Evolutionary conservation across 163 green algal genomes (phyloP).

Genomic region (Chlamydomonas reinhardtii): DNA sequence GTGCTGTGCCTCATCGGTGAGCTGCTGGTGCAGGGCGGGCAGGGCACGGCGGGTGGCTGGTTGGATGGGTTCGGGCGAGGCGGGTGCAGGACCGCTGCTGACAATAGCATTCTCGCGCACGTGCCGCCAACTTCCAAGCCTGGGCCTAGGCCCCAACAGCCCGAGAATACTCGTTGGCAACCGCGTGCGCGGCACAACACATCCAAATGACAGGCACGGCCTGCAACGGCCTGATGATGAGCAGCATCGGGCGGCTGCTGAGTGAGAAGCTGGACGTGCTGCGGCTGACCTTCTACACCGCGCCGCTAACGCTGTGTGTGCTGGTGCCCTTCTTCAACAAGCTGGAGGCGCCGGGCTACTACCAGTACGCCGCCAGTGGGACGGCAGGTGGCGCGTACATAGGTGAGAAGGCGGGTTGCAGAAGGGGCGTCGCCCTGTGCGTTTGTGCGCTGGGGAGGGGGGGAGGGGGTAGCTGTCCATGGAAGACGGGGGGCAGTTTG

Average conservation of each 20-base stretch:
- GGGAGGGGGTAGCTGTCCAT: no score
- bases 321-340: slow-evolving; percentile 75
- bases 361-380: slow-evolving; percentile 2
- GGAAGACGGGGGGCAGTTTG: no score
- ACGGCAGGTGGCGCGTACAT: slow-evolving; percentile 2
- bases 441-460: no score
- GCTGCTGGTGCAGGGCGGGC: background rate
- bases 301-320: slow-evolving; percentile 69
- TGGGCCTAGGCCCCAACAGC: no score
- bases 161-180: no score
- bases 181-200: no score
- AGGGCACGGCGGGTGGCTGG: no score
- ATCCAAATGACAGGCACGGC: slow-evolving; percentile 54
- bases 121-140: no score
- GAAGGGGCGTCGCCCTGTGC: no score
- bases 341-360: slow-evolving; percentile 18
- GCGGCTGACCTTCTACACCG: slow-evolving; percentile 87
- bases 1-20: slow-evolving; percentile 63
- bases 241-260: slow-evolving; percentile 73
- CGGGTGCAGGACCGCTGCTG: no score
- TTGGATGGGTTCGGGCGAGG: no score
- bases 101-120: no score
- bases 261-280: slow-evolving; percentile 83
- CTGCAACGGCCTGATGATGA: slow-evolving; percentile 83
- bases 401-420: slow-evolving; percentile 1